Percentiles rank a stretch among this genome's conserved stretches.
Conservation (phyloP, 257 asterid species). For the Rauvolfia tetraphylla region DNA sequence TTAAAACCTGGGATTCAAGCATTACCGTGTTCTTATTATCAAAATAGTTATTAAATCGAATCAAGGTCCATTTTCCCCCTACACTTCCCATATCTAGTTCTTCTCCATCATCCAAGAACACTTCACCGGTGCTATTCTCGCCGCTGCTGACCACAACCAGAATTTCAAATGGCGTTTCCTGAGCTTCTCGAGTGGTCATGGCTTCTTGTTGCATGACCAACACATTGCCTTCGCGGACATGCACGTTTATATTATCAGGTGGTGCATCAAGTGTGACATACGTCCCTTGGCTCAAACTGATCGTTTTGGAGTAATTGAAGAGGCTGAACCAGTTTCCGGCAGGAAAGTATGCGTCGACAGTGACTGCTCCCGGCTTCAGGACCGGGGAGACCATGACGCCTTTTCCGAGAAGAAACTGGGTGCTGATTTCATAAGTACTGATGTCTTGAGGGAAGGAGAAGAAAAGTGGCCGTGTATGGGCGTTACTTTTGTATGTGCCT, state of each 20-base stretch:
- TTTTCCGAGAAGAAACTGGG: constrained; percentile 45
- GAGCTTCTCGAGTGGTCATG: constrained; percentile 38
- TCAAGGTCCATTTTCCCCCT: constrained; percentile 33
- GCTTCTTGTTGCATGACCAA: constrained; percentile 46
- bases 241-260: constrained; percentile 32
- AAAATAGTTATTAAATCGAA: constrained; percentile 26
- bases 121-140: constrained; percentile 33
- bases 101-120: constrained; percentile 44
- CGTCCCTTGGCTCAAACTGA: constrained; percentile 25
- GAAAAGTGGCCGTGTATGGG: constrained; percentile 47
- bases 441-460: constrained; percentile 47
- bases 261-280: constrained; percentile 36
- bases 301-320: constrained; percentile 28
- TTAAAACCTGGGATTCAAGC: constrained; percentile 28
- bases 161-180: constrained; percentile 34
- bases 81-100: constrained; percentile 33
- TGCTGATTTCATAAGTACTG: constrained; percentile 36
- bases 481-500: constrained; percentile 42
- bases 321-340: constrained; percentile 46
- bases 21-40: constrained; percentile 11
- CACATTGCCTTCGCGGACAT: constrained; percentile 37
- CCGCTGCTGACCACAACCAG: constrained; percentile 34
- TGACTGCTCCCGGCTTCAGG: constrained; percentile 28
- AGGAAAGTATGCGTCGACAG: constrained; percentile 40
- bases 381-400: constrained; percentile 49